Conservation (phyloP, 1,284 basidiomycete species). For the Fomitopsis pinicola region DNA sequence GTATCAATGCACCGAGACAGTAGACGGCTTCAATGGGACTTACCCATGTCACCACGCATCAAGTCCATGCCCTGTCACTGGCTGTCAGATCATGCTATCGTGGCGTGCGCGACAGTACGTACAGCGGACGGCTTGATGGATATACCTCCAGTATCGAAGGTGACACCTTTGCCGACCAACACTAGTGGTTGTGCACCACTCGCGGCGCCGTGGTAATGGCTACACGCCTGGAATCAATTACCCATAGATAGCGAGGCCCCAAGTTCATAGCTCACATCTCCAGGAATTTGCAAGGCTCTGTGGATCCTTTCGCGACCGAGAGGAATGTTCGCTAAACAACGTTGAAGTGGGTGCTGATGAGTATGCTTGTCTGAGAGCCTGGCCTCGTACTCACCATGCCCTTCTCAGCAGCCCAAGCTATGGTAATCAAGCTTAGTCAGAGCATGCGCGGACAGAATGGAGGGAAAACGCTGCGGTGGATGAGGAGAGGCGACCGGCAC, state of each 20-base stretch:
- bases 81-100: neutral
- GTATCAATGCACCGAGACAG: neutral
- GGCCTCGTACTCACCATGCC: constrained; percentile 56
- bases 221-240: constrained; percentile 23
- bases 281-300: constrained; percentile 83
- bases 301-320: constrained; percentile 80
- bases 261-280: constrained; percentile 60
- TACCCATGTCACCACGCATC: constrained; percentile 84
- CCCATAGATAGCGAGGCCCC: neutral
- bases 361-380: neutral
- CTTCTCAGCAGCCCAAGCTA: constrained; percentile 77
- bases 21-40: neutral
- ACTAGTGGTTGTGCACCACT: constrained; percentile 60
- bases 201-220: constrained; percentile 77
- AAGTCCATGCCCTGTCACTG: constrained; percentile 62
- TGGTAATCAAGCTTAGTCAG: constrained; percentile 2
- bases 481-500: neutral
- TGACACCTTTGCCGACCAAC: constrained; percentile 87
- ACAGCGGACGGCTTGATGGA: constrained; percentile 77
- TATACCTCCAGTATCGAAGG: constrained; percentile 89
- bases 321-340: constrained; percentile 70
- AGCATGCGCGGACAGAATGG: neutral
- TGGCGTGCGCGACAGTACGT: constrained; percentile 24
- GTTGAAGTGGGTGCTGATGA: neutral
- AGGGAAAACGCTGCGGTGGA: neutral